Evolutionary conservation across 1,284 basidiomycete species (phyloP).

Genomic region (Puccinia brachypodii): DNA sequence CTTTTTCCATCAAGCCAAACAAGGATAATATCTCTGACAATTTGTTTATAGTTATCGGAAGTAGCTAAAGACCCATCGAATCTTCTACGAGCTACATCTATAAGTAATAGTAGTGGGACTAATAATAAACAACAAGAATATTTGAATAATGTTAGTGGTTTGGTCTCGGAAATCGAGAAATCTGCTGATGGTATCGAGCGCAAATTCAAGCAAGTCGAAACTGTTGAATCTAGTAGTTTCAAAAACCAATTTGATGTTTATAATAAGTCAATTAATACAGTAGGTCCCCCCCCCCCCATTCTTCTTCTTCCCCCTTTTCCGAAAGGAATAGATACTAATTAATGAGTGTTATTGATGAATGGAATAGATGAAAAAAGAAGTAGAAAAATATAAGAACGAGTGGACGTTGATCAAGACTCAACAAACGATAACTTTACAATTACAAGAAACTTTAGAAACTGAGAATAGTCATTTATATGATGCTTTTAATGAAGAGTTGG

Average conservation of each 20-base stretch:
- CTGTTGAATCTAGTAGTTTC: neutral
- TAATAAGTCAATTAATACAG: neutral
- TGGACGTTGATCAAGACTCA: neutral
- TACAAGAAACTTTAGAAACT: neutral
- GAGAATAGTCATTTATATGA: constrained; percentile 45
- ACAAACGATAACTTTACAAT: neutral
- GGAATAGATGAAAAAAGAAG: constrained; percentile 10
- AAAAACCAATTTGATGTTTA: neutral
- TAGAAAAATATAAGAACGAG: neutral
- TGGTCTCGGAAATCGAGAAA: neutral
- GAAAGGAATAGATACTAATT: neutral
- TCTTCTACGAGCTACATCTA: neutral
- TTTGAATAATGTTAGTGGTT: neutral
- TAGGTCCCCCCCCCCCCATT: neutral
- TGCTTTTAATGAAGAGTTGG: constrained; percentile 46
- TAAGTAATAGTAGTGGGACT: too few relatives aligned
- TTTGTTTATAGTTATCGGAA: constrained; percentile 11
- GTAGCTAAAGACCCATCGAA: neutral
- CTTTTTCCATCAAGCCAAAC: neutral
- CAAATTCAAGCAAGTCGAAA: neutral
- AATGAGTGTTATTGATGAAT: neutral
- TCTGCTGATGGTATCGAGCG: neutral
- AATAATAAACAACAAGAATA: too few relatives aligned
- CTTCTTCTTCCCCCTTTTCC: neutral
- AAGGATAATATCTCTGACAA: neutral